These are phyloP conservation scores for Miscanthus lutarioriparius DNA, from an alignment of 176 grass and related monocot species.

Conservation along the genomic window DNA sequence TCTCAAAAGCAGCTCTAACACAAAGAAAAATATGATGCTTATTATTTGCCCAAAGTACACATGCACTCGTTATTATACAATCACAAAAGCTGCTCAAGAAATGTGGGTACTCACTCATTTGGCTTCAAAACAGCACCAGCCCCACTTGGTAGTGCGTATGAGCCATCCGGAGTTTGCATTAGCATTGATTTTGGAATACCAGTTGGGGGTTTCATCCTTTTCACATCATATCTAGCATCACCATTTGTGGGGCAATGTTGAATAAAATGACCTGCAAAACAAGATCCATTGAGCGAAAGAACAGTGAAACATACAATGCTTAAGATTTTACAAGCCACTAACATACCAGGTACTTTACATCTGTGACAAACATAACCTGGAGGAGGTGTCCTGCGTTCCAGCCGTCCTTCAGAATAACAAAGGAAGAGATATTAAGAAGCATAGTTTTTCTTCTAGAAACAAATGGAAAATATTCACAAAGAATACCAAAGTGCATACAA, in stretches of 20 bases:
- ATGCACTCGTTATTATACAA: neutral
- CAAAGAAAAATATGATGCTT: conserved; percentile 23
- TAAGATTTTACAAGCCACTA: conserved; percentile 15
- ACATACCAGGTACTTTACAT: conserved; percentile 96
- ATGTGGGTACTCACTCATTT: conserved; percentile 73
- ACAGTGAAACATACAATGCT: conserved; percentile 17
- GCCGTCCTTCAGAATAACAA: conserved; percentile 61
- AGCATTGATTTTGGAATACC: conserved; percentile 99
- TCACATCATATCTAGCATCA: conserved; percentile 81
- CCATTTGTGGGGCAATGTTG: conserved; percentile 98
- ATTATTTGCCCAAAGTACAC: conserved; percentile 11
- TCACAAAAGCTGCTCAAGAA: conserved; percentile 6
- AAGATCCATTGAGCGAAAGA: conserved; percentile 18
- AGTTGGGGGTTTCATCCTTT: conserved; percentile 92
- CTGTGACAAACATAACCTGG: conserved; percentile 97
- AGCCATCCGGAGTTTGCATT: conserved; percentile 92
- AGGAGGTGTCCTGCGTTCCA: conserved; percentile 75
- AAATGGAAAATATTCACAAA: neutral
- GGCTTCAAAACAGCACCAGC: conserved; percentile 94
- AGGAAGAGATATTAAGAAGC: conserved; percentile 20
- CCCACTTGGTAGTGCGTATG: conserved; percentile 87
- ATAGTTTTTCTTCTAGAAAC: neutral
- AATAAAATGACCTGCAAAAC: conserved; percentile 89
- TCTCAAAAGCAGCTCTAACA: conserved; percentile 97
- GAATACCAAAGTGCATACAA: neutral